phyloP scores from a whole-genome alignment of 352 stramenopile genomes.

The Poterioochromonas sp. region DNA sequence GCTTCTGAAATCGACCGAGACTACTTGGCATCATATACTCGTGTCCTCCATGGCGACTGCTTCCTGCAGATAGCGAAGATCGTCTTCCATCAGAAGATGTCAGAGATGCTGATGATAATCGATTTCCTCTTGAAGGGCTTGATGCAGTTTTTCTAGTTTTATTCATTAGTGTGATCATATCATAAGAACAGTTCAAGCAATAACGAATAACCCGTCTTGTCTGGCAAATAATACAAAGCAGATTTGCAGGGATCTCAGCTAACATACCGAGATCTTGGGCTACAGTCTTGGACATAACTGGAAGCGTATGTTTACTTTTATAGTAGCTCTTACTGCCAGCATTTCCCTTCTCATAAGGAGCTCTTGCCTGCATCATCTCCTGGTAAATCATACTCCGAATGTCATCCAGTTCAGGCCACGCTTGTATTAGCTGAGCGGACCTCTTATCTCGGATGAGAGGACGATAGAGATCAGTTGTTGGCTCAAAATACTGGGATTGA shows the following conservation, averaged over 20 bases:
- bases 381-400: not conserved
- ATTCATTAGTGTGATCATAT: not conserved
- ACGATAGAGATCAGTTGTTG: slow-evolving; percentile 19
- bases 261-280: too few species aligned
- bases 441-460: slow-evolving; percentile 33
- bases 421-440: slow-evolving; percentile 36
- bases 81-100: too few species aligned
- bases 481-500: slow-evolving; percentile 20
- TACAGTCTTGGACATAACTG: too few species aligned
- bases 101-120: not conserved
- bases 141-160: not conserved
- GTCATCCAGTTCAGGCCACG: slow-evolving; percentile 30
- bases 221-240: not conserved
- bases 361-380: too few species aligned
- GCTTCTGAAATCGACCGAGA: too few species aligned
- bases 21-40: slow-evolving; percentile 12
- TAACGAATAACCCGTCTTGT: not conserved
- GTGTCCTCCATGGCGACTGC: too few species aligned
- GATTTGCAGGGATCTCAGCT: not conserved
- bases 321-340: too few species aligned
- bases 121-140: not conserved
- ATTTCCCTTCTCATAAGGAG: too few species aligned
- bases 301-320: too few species aligned
- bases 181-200: not conserved
- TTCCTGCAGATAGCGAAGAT: too few species aligned